A percentile compares a stretch with the other conserved stretches of the same genome.
Conservation (phyloP, 192 early-diverging fungal species). For the Backusella circina region DNA sequence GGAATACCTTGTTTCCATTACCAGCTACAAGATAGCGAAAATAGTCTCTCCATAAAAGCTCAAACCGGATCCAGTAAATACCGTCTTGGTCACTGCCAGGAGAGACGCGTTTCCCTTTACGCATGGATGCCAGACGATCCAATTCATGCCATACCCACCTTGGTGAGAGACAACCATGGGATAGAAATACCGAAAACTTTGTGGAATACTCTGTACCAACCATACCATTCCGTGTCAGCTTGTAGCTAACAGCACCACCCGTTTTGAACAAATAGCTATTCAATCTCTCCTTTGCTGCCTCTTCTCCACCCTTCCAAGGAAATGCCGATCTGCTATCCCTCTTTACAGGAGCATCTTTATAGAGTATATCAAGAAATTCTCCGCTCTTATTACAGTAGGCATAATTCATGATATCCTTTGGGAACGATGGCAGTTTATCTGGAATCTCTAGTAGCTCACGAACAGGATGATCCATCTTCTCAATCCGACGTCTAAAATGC, state of each 20-base stretch:
- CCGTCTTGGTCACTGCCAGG: slow-evolving; percentile 11
- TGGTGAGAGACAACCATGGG: slow-evolving; percentile 27
- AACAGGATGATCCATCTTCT: slow-evolving; percentile 15
- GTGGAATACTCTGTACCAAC: slow-evolving; percentile 39
- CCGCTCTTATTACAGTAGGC: neutral
- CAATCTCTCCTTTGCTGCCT: slow-evolving; percentile 17
- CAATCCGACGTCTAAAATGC: slow-evolving; percentile 33
- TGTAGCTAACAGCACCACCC: slow-evolving; percentile 22
- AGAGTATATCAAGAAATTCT: neutral
- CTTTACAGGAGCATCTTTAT: neutral
- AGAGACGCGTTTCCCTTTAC: neutral
- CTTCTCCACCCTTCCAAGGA: slow-evolving; percentile 35
- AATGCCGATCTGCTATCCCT: slow-evolving; percentile 24
- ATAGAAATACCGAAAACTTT: slow-evolving; percentile 30
- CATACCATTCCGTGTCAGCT: slow-evolving; percentile 39
- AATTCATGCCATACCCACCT: slow-evolving; percentile 14
- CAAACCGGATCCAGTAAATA: slow-evolving; percentile 36
- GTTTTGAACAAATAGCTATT: slow-evolving; percentile 30
- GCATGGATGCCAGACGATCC: neutral
- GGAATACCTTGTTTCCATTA: slow-evolving; percentile 24
- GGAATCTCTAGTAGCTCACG: slow-evolving; percentile 6
- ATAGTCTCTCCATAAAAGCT: slow-evolving; percentile 42
- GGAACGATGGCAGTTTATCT: neutral
- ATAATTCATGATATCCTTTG: neutral
- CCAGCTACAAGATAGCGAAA: slow-evolving; percentile 28